These are phyloP conservation scores for Carex littledalei DNA, from an alignment of 176 grass and related monocot genomes.

Conservation along the genomic window DNA sequence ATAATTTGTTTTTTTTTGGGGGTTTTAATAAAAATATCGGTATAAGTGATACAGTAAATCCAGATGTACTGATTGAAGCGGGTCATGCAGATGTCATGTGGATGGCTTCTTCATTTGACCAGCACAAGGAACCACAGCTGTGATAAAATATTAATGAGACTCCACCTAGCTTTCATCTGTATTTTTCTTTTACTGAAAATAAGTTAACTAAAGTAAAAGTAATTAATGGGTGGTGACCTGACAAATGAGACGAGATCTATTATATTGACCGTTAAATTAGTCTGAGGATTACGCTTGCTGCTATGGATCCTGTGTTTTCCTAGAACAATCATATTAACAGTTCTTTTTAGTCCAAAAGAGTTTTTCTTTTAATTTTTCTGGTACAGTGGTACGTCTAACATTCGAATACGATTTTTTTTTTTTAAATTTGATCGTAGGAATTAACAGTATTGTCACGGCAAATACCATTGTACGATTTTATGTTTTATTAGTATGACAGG, in stretches of 20 bases:
- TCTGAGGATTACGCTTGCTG: not conserved
- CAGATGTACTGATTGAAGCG: not conserved
- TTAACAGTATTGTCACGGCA: no score
- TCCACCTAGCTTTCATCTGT: not conserved
- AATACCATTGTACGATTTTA: no score
- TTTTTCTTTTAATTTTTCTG: not conserved
- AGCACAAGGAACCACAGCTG: conserved; percentile 1
- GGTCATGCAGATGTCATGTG: not conserved
- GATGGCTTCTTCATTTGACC: conserved; percentile 14
- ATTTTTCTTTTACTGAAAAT: not conserved
- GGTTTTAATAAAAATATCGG: no score
- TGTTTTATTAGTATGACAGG: no score
- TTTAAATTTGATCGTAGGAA: no score
- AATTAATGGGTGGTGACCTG: not conserved
- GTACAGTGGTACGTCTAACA: not conserved
- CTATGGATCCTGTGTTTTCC: not conserved
- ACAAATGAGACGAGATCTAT: not conserved
- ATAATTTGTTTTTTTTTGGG: no score
- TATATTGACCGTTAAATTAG: not conserved
- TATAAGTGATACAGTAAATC: not conserved
- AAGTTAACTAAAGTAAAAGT: not conserved
- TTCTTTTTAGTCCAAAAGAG: not conserved
- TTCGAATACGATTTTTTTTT: not conserved
- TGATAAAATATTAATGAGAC: not conserved
- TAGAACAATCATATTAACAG: not conserved